Base-by-base conservation (phyloP, 2,329 filamentous ascomycete genomes). In the Beauveria rudraprayagi region DNA sequence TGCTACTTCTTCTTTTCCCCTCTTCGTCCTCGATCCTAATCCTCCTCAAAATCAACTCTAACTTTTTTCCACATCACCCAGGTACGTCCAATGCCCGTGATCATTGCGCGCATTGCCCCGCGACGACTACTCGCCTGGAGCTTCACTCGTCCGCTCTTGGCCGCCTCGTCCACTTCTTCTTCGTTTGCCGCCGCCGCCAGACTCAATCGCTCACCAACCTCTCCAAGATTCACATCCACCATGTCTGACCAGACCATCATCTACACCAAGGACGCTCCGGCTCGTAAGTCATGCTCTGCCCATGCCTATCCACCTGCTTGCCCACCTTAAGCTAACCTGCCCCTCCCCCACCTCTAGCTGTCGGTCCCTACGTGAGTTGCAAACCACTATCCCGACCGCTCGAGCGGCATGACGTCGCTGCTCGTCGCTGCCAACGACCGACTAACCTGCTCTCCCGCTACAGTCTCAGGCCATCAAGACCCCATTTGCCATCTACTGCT, bases 381-480 rank as follows among this genome's bases (percentile, higher is more conserved):
- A 26, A 52, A 14, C 17, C 34, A 37, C 22, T 30, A 50, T 17
- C 14, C 24, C 34, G 51, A 41, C 26, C 40, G 5, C 6, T 22
- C 17, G 3, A 30, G 7, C 47, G 22, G 44, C 44, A n/a, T 16
- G 43, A 14, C 30, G 30, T 7, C 11, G 24, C 24, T 40, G 46
- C 34, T 24, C 48, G 37, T 48, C 61, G 48, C 19, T 22, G 8
- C 37, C 14, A 37, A 59, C 11, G n/a, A 5, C 40, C 56, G 3
- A 59, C 65, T 68, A 55, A 67, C 63, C 28, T 44, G 24, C 60
- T 63, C 30, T 63, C 34, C 61, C 47, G 63, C 46, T 56, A 63
- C 66, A 86, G 83, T 86, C 84, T 65, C 85, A 87, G 71, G 85
- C 84, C 69, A 82, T 87, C 75, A 86, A 86, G 77, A 87, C 85